Conservation (phyloP, 768 basidiomycete genomes). For the Russula emetica region DNA sequence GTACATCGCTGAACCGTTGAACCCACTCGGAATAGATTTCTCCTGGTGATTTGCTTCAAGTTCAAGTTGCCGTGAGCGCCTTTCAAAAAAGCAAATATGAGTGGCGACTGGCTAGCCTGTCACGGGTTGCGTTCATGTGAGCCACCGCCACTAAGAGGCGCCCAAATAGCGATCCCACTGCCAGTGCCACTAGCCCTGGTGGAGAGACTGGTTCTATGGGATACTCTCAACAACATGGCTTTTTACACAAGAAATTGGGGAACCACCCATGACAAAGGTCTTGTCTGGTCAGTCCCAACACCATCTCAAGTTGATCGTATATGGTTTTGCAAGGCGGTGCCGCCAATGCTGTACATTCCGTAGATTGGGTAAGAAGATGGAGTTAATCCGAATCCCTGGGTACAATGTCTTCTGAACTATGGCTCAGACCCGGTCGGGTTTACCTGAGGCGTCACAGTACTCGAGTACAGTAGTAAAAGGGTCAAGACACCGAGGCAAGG, state of each 20-base stretch:
- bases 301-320: neutral
- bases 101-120: too few species aligned
- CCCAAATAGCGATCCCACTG: neutral
- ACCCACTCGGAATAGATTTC: neutral
- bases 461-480: neutral
- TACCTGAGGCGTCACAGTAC: neutral
- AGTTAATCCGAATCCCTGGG: neutral
- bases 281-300: neutral
- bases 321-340: neutral
- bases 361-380: neutral
- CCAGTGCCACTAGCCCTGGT: too few species aligned
- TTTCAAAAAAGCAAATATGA: too few species aligned
- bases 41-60: neutral
- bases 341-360: neutral
- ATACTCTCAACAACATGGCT: neutral
- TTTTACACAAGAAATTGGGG: neutral
- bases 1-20: neutral
- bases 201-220: neutral
- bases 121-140: too few species aligned
- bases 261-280: neutral
- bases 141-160: neutral
- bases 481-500: neutral
- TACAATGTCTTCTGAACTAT: slow-evolving; percentile 2
- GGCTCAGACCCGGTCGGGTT: neutral
- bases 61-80: too few species aligned